Percentiles rank a stretch among this genome's conserved stretches.
Conservation (phyloP, 768 basidiomycete species). For the Cystofilobasidium macerans region DNA sequence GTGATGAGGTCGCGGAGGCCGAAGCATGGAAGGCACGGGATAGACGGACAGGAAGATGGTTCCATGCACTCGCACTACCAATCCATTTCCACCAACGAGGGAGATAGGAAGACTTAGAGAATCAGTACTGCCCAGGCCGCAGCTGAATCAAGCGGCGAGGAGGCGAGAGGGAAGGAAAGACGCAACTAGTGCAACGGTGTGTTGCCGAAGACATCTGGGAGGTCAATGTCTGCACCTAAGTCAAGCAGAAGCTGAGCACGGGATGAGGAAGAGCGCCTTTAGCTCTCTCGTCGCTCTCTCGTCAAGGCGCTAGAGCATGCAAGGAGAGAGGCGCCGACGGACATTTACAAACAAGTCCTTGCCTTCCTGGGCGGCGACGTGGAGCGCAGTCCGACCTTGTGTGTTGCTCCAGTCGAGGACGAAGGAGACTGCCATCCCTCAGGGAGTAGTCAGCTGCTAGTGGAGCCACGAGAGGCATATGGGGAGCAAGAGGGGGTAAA, state of each 20-base stretch:
- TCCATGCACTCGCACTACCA: slow-evolving; percentile 38
- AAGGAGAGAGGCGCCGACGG: slow-evolving; percentile 35
- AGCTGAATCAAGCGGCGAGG: background rate
- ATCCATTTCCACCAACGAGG: too few species aligned
- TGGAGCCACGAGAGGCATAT: too few species aligned
- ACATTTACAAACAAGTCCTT: slow-evolving; percentile 82
- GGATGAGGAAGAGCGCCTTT: background rate
- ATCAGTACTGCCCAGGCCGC: slow-evolving; percentile 1
- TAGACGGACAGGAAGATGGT: slow-evolving; percentile 35
- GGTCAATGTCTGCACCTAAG: slow-evolving; percentile 75
- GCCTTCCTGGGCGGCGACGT: slow-evolving; percentile 75
- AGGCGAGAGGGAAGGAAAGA: background rate
- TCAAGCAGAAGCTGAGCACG: slow-evolving; percentile 69
- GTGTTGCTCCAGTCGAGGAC: slow-evolving; percentile 86
- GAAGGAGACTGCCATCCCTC: slow-evolving; percentile 46
- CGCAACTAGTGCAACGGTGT: slow-evolving; percentile 85
- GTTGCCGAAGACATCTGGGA: slow-evolving; percentile 84
- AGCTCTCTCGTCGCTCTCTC: too few species aligned
- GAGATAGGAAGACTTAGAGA: slow-evolving; percentile 23
- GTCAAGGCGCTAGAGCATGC: too few species aligned
- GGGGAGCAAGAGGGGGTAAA: background rate
- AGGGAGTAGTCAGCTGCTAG: background rate
- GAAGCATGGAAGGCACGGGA: background rate
- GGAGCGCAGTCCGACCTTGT: slow-evolving; percentile 79
- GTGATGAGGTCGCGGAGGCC: too few species aligned